Base-by-base conservation (phyloP, 441 rosid species). In the Sinapis alba region DNA sequence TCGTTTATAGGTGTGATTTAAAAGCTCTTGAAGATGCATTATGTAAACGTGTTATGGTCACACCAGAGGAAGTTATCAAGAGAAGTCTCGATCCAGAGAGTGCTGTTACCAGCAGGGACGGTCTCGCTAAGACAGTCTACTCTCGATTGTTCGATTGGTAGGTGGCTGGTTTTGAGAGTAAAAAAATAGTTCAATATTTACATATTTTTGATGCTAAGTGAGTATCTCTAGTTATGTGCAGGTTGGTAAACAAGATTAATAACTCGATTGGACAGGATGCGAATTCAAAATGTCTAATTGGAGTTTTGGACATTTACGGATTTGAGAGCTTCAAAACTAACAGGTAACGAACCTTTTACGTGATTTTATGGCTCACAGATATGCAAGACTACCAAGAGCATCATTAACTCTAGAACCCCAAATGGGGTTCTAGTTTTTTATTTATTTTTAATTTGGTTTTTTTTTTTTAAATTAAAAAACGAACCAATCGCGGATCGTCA, bases 321-420 rank as follows among this genome's bases (percentile, higher is more conserved):
- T 96, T 96, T 68, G 99, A 93, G 84, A 96, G 99, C 86, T 96
- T 96, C 69, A 93, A 96, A 85, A 71, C 90, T 38, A 96, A 93
- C 62, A 95, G 99, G 99, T 89, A 82, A 23, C 30, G 60, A 63
- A 54, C 21, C 36, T 51, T 47, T n/a, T 62, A 38, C 8, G 3
- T n/a, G 43, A 23, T 61, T 62, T 61, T 51, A 24, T 3, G 64
- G 10, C 47, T 68, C 59, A 62, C 43, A 34, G 23, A 68, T 23
- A 34, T 45, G 30, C 62, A n/a, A n/a, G n/a, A n/a, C n/a, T n/a
- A n/a, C n/a, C n/a, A n/a, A n/a, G n/a, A n/a, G n/a, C n/a, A n/a
- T n/a, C n/a, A n/a, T n/a, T n/a, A n/a, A n/a, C n/a, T n/a, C n/a
- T n/a, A n/a, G n/a, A n/a, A n/a, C n/a, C n/a, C n/a, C n/a, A n/a